A percentile compares a stretch with the other conserved stretches of the same genome.
Conservation (phyloP, 2,329 filamentous ascomycete species). For the Bipolaris oryzae region DNA sequence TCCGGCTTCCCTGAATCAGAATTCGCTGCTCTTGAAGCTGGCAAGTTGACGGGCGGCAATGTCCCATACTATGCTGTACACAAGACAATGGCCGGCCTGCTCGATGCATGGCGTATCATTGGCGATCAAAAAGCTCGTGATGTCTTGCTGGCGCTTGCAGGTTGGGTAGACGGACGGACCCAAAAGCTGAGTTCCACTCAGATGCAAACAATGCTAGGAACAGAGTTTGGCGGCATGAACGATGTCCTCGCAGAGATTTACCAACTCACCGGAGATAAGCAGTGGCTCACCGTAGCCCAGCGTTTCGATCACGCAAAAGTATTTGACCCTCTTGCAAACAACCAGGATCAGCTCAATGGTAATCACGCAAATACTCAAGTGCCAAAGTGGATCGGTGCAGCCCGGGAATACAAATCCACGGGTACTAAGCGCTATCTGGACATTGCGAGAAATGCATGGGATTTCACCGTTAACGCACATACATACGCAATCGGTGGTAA, state of each 20-base stretch:
- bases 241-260: conserved; percentile 58
- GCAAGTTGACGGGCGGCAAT: conserved; percentile 56
- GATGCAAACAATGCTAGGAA: conserved; percentile 58
- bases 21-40: conserved; percentile 52
- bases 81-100: conserved; percentile 59
- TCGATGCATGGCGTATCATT: conserved; percentile 57
- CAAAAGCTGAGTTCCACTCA: conserved; percentile 49
- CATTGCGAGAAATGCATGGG: conserved; percentile 59
- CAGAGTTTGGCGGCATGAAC: conserved; percentile 62
- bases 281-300: conserved; percentile 56
- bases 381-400: conserved; percentile 61
- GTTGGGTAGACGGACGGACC: conserved; percentile 59
- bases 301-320: conserved; percentile 59
- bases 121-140: conserved; percentile 53
- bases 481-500: conserved; percentile 62
- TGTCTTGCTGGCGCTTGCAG: conserved; percentile 54
- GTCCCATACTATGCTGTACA: conserved; percentile 63
- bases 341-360: conserved; percentile 55
- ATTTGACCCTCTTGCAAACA: conserved; percentile 55
- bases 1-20: conserved; percentile 61
- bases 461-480: conserved; percentile 55
- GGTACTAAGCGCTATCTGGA: conserved; percentile 54
- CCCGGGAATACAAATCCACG: conserved; percentile 57
- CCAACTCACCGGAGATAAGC: conserved; percentile 53
- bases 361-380: conserved; percentile 62